Evolutionary conservation across 2,329 filamentous ascomycete species (phyloP).

Genomic region (Ophiostoma ips): DNA sequence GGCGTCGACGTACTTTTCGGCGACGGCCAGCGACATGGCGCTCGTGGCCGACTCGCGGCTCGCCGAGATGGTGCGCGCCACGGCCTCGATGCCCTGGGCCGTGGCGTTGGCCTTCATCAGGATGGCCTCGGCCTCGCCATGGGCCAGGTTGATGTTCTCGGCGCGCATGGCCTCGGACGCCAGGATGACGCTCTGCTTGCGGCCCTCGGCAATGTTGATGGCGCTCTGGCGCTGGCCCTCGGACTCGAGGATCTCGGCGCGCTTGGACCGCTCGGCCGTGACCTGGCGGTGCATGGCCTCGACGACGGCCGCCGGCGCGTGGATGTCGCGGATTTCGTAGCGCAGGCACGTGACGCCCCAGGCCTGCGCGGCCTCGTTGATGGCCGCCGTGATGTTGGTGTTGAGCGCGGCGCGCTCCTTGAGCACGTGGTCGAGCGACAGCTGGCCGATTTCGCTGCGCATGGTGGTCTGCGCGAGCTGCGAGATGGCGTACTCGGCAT

Average conservation of each 20-base stretch:
- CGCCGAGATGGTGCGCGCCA: slow-evolving; percentile 59
- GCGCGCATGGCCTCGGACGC: slow-evolving; percentile 82
- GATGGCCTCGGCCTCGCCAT: slow-evolving; percentile 88
- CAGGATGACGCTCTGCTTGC: slow-evolving; percentile 92
- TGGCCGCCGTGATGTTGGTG: slow-evolving; percentile 95
- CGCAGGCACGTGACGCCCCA: slow-evolving; percentile 95
- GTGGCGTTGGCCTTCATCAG: slow-evolving; percentile 74
- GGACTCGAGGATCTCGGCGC: slow-evolving; percentile 92
- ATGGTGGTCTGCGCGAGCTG: slow-evolving; percentile 98
- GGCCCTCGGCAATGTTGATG: slow-evolving; percentile 97
- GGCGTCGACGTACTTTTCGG: slow-evolving; percentile 92
- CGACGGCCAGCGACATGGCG: slow-evolving; percentile 75
- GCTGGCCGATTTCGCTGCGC: slow-evolving; percentile 94
- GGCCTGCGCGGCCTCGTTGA: slow-evolving; percentile 93
- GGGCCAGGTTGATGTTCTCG: slow-evolving; percentile 86
- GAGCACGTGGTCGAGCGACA: slow-evolving; percentile 90
- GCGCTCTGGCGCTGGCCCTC: slow-evolving; percentile 94
- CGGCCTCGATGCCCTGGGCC: slow-evolving; percentile 73
- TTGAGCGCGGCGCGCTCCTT: slow-evolving; percentile 95
- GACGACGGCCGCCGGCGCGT: slow-evolving; percentile 84
- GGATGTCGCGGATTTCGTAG: slow-evolving; percentile 97
- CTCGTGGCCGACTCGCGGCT: slow-evolving; percentile 65
- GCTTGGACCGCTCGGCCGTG: slow-evolving; percentile 91
- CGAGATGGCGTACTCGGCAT: slow-evolving; percentile 96
- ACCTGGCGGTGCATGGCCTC: slow-evolving; percentile 98